Evolutionary conservation across 345 rosid genomes (phyloP).

Genomic region (Eucalyptus pumila): DNA sequence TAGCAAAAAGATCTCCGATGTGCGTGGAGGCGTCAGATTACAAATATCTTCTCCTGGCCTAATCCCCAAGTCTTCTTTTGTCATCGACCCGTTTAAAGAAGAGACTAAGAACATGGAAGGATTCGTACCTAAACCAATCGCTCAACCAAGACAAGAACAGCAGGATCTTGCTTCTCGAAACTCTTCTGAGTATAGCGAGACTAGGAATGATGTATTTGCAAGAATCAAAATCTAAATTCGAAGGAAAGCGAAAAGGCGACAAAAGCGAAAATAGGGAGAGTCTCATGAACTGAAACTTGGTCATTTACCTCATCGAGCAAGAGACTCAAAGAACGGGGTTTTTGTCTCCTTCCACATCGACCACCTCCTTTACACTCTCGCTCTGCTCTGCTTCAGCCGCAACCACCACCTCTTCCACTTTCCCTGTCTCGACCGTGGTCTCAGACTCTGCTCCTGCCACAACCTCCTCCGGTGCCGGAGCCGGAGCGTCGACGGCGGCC

Average conservation of each 20-base stretch:
- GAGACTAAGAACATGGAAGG: background rate
- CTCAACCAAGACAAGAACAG: background rate
- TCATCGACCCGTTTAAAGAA: background rate
- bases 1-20: background rate
- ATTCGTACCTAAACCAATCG: background rate
- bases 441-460: background rate
- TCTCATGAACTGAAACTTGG: background rate
- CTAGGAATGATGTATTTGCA: background rate
- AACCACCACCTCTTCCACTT: background rate
- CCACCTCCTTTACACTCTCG: background rate
- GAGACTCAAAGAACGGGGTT: background rate
- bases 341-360: background rate
- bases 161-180: background rate
- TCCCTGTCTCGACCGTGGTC: background rate
- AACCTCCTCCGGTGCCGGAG: background rate
- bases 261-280: background rate
- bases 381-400: background rate
- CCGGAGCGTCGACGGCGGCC: background rate
- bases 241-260: background rate
- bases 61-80: background rate
- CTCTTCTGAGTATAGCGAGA: background rate
- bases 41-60: background rate
- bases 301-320: background rate
- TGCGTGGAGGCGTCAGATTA: background rate
- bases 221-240: background rate